Base-by-base conservation (phyloP, 305 asterid genomes). In the Striga hermonthica region DNA sequence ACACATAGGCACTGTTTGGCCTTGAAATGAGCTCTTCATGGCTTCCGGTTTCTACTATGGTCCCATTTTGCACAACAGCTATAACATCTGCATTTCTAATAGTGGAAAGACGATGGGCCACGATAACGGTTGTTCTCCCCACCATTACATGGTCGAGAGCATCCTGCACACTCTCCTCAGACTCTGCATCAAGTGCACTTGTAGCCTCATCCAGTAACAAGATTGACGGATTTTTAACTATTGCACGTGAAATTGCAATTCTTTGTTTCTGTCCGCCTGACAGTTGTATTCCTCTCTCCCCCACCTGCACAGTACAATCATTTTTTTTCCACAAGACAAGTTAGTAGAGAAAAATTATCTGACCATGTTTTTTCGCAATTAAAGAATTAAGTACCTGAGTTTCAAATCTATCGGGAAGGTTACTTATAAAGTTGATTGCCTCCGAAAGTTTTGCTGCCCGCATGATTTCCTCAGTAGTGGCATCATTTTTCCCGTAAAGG, bases 241-340 rank as follows among this genome's bases (percentile, higher is more conserved):
- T 84, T 4, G 99, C 97, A 44, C 98, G 92, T 8, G 99, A 81
- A 65, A 91, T 90, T 14, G 98, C 96, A 8, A 94, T 91, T 72
- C 99, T 78, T 73, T 94, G 98, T 72, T 91, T 94, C 76, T 94
- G 98, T 11, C 98, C 99, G 43, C 99, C 99, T 0, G 99, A 94
- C 59, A 94, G 83, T 15, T 94, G 98, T 60, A 91, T 80, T 41
- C 99, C 98, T 79, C 99, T 79, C 84, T 94, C 99, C 37, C 99
- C 96, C 60, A 94, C 99, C 96, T 92, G 81, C 12, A 64, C 70
- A 65, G 39, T 38, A 40, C 31, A 22, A 22, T 22, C 31, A 22
- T n/a, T n/a, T n/a, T n/a, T n/a, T n/a, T n/a, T n/a, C n/a, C n/a
- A n/a, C n/a, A n/a, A n/a, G n/a, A n/a, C n/a, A n/a, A n/a, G 31